Base-by-base conservation (phyloP, 345 rosid species). In the Luvunga scandens region DNA sequence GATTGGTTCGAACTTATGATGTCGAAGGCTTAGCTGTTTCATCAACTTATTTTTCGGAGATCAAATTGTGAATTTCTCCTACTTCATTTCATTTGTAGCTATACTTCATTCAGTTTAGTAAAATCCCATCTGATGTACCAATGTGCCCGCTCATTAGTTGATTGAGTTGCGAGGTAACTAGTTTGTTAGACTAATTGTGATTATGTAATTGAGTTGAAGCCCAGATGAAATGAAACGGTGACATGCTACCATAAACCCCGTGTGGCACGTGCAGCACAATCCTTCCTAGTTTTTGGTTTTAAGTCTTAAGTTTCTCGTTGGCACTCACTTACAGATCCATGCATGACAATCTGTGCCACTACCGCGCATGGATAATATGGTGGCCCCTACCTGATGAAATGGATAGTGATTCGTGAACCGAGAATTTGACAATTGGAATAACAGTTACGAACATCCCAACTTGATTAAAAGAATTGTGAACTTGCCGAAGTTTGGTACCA, bases 21-120 rank as follows among this genome's bases (percentile, higher is more conserved):
- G 85, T 86, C 12, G 94, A 93, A 80, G 99, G 99, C 73, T 62
- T 92, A 82, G 94, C 90, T 27, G 97, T 95, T 18, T 95, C 99
- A 8, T 90, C 98, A 2, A 93, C 96, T 70, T 89, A 91, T 83
- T 89, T 90, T 81, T 79, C 75, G 4, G 98, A 95, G 90, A 86
- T 67, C 39, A 90, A 84, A 86, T 22, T 81, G 78, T 92, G 84
- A 94, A 79, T 27, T 65, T 71, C n/a, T 30, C 24, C 62, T 33
- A 13, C 12, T 2, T 66, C 22, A 28, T 70, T 50, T 16, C 6
- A 14, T 7, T 7, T 7, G 57, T 18, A 53, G 7, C 57, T 18
- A 18, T 42, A 1, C 12, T 53, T 66, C 39, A 33, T 53, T 36
- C 9, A 30, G 56, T 64, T 1, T 64, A 2, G 36, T 5, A 22